Conservation (phyloP, 305 asterid species). For the Lippia alba region DNA sequence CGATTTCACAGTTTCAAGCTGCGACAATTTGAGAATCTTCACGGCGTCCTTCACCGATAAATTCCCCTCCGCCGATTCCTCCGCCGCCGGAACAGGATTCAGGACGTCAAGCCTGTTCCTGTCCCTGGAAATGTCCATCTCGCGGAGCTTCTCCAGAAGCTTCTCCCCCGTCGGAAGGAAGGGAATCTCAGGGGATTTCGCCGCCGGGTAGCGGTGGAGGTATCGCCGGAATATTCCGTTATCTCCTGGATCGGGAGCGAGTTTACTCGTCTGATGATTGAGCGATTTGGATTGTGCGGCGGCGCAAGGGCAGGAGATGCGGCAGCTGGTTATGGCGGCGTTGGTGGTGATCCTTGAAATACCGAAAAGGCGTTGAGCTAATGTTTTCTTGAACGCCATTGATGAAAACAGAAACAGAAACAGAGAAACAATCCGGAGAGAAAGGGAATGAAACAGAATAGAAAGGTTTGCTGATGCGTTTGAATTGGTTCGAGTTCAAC, state of each 20-base stretch:
- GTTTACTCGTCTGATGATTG: slow-evolving; percentile 33
- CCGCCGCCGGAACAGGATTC: slow-evolving; percentile 25
- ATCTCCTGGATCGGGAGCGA: slow-evolving; percentile 46
- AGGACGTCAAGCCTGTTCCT: slow-evolving; percentile 66
- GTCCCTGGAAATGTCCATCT: slow-evolving; percentile 60
- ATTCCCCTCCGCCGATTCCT: slow-evolving; percentile 36
- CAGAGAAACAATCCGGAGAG: neutral
- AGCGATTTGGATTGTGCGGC: slow-evolving; percentile 41
- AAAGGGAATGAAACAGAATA: slow-evolving; percentile 3
- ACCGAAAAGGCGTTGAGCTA: slow-evolving; percentile 46
- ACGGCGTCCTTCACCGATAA: slow-evolving; percentile 64
- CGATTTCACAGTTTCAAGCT: slow-evolving; percentile 71
- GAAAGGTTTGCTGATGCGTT: slow-evolving; percentile 24
- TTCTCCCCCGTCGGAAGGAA: slow-evolving; percentile 58
- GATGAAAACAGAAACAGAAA: slow-evolving; percentile 8
- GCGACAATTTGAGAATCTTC: slow-evolving; percentile 73
- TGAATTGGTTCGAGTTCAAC: slow-evolving; percentile 29
- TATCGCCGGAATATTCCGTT: slow-evolving; percentile 51
- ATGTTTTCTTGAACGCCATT: slow-evolving; percentile 54
- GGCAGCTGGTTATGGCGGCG: slow-evolving; percentile 49
- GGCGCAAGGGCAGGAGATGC: slow-evolving; percentile 50
- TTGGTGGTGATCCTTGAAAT: slow-evolving; percentile 40
- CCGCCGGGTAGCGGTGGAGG: slow-evolving; percentile 48
- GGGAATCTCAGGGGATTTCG: slow-evolving; percentile 29
- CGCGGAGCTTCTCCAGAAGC: slow-evolving; percentile 68